Evolutionary conservation across 768 basidiomycete species (phyloP), one percentile per base, ranked within the genome.

Genomic region (Clathrus columnatus): DNA sequence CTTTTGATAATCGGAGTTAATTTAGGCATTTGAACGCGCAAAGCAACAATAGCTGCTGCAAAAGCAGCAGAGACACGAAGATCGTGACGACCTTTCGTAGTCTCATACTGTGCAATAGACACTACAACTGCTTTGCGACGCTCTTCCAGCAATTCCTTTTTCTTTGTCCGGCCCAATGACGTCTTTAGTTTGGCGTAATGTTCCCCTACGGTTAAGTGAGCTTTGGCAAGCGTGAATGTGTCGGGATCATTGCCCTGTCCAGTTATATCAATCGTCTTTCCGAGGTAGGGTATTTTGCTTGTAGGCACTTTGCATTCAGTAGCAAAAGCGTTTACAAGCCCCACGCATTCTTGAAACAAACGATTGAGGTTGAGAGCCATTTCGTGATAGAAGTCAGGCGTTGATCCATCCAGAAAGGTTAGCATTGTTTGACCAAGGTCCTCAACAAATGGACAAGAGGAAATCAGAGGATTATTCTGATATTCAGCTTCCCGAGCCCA

Each of bases 1-100:
- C 90, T 91, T 67, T 94, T 93, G 44, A 99, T 92, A 48, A 99
- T 83, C 0, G 96, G 94, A 62, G 91, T 95, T 59, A 98, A 84
- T 71, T 96, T 97, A 58, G 91, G 83, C 0, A 96, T 95, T 10
- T 91, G 83, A 29, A 82, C 82, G 65, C 80, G 78, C 60, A 97
- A 82, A 7, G 92, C 86, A 11, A 99, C 85, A 60, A 93, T 86
- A 0, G 94, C 91, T 1, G 90, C 86, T 7, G 94, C 91, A 63
- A 96, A 87, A 0, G 91, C 83, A 6, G 96, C 91, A 1, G 83
- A 84, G 18, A 97, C 85, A 42, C 92, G 87, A 20, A 82, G 80
- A 60, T 97, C 94, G 64, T 93, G 82, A 63, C 87, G 85, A 26
- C 77, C 77, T 71, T 95, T 97, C 59, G 87, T 76, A 57, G 89